Evolutionary conservation across 1,284 basidiomycete species (phyloP), one percentile per base, ranked within the genome.

Genomic region (Ustilago tritici): DNA sequence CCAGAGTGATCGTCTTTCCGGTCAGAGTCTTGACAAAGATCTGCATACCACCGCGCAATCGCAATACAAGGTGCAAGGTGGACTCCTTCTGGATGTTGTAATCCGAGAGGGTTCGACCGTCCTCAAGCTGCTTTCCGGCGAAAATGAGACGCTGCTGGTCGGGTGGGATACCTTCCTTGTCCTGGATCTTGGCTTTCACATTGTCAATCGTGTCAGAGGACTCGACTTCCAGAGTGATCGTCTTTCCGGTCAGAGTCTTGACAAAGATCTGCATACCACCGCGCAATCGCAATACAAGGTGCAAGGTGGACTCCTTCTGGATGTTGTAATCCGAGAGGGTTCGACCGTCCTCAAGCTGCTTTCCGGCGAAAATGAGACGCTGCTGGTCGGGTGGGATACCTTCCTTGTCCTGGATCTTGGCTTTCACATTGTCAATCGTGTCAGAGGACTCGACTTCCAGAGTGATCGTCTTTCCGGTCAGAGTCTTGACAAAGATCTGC

Each of bases 381-480:
- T 88, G 88, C 79, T 88, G 87, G 72, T 88, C 87, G 35, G 87
- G 87, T 14, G 87, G 87, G 62, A 85, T 86, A 59, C 85, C 85
- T 56, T 86, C 85, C 68, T 85, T 84, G 75, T 85, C 84, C 64
- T 85, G 83, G 63, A 86, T 50, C 87, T 84, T 84, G 46, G 78
- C 80, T 70, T 84, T 83, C 54, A 84, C 79, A 90, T 96, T 96
- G 90, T 98, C 95, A 88, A 98, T 95, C 78, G 95, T 95, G 89
- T 96, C 94, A 70, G 92, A 69, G 89, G 90, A 87, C 88, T 96
- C 94, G 81, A 96, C 95, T 91, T 93, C 87, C 90, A 94, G 66
- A 84, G 95, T 96, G 90, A 97, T 96, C 81, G 95, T 97, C 90
- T 98, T 98, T 87, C 96, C 95, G 89, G 95, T 98, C 81, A 98